Evolutionary conservation across 2,329 filamentous ascomycete genomes (phyloP), one percentile per base, ranked within the genome.

Genomic region (Fusarium phyllophilum): DNA sequence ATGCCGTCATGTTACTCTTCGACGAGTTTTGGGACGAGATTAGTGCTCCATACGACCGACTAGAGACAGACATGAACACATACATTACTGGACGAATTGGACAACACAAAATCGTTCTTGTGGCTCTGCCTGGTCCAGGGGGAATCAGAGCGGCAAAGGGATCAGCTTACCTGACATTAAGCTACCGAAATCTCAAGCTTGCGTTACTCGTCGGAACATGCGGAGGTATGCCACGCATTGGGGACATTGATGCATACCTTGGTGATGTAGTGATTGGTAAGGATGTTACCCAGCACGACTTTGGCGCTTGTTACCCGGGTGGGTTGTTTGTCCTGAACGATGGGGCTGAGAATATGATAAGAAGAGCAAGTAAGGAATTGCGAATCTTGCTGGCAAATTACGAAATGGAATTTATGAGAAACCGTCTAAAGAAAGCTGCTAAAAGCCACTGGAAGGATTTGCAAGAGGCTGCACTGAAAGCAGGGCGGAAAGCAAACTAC

Each of bases 181-280:
- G 82, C 65, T 86, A 82, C 39, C 48, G 59, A 0, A 62, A 68
- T 13, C 62, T 86, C 2, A 77, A 72, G 12, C 68, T 85, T 0
- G 81, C 72, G 2, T 33, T 86, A 1, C 54, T 86, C 2, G 81
- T 84, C 15, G 84, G 84, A 3, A 75, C 85, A 5, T 85, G 83
- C 55, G 83, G 83, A 8, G 83, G 80, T 9, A 73, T 82, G 5
- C 81, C 83, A 6, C 13, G 24, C 5, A 62, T 64, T 2, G 14
- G 3, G 4, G 12, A 22, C 1, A 15, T 11, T 0, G 66, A 69
- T 17, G 29, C 31, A 3, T 18, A 24, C 6, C 64, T 69, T 1
- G 66, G 66, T 5, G 66, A 69, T 11, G 64, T 69, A 3, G 15
- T 69, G 14, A 17, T 69, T 3, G 57, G 66, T 13, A 69, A 41